Base-by-base conservation (phyloP, 768 basidiomycete species). In the Neoboletus brunneissimus region DNA sequence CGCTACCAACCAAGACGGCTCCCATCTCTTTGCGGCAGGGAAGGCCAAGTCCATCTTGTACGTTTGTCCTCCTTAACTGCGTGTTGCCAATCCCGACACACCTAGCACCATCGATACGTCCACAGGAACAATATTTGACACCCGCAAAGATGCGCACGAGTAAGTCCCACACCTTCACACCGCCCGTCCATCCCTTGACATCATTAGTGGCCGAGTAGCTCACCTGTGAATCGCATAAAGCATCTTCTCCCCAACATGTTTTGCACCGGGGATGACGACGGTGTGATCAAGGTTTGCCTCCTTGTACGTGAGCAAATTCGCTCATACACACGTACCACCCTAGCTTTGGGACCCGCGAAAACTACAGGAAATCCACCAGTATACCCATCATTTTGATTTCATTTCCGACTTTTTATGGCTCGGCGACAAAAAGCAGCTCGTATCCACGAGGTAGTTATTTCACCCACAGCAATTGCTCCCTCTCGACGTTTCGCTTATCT, bases 341-440 rank as follows among this genome's bases (percentile, higher is more conserved):
- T 63, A 97, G 94, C 79, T 98, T 25, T 97, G 94, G 94, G 94
- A 97, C 69, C 85, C 89, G 22, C 79, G 94, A 55, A 81, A 85
- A 65, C 73, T 76, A 49, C 85, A 85, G 10, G 77, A 80, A 44
- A 74, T 88, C 18, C 80, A 87, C 35, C 76, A 79, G 20, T 94
- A 93, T 67, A 83, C 76, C 31, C 95, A 97, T 48, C 95, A 98
- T 65, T 94, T 88, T 68, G 94, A 97, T 73, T 97, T 93, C 67
- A 94, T 97, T 54, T 89, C 92, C 37, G 94, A 94, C 70, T 94
- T 97, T 72, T 73, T 90, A 38, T 97, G 89, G 84, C 70, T 94
- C 53, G 82, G 82, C 37, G 89, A 90, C 72, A 91, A 89, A 73
- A 88, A 84, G 59, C 91, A 93, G 54, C 79, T 94, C 16, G 81